Percentiles rank a stretch among this genome's conserved stretches.
These are phyloP conservation scores for Proliferodiscus dingleyae DNA, from an alignment of 2,329 filamentous ascomycete species.

Conservation along the genomic window DNA sequence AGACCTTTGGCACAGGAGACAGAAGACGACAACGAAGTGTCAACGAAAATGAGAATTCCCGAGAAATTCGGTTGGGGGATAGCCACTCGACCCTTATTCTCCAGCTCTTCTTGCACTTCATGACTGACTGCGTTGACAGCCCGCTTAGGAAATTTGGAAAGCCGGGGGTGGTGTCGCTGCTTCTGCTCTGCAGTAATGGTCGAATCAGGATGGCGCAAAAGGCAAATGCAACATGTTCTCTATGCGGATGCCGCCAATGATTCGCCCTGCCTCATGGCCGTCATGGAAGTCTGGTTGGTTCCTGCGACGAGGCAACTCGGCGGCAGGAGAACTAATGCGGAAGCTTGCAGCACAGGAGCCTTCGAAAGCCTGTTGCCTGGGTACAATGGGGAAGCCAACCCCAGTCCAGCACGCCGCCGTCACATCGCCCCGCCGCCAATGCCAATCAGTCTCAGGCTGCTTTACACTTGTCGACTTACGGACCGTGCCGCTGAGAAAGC, in stretches of 20 bases:
- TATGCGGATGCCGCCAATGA: background rate
- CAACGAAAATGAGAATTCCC: too few relatives aligned
- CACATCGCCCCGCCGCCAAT: background rate
- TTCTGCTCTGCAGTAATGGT: background rate
- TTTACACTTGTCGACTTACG: constrained; percentile 2
- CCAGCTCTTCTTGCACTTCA: too few relatives aligned
- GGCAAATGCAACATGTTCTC: background rate
- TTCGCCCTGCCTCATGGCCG: background rate
- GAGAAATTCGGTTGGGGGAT: too few relatives aligned
- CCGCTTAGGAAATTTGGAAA: too few relatives aligned
- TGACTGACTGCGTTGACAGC: too few relatives aligned
- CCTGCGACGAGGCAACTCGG: background rate
- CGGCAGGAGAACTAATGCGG: background rate
- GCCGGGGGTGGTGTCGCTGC: background rate
- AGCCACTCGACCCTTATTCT: too few relatives aligned
- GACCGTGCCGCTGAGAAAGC: constrained; percentile 1
- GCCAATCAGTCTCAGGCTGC: background rate
- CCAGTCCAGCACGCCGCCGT: constrained; percentile 1
- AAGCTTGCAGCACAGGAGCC: background rate
- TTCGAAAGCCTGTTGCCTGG: background rate
- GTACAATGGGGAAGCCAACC: background rate
- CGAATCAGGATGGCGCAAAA: background rate
- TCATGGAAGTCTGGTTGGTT: background rate
- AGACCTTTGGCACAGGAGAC: too few relatives aligned
- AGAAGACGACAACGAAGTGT: too few relatives aligned